Conservation (phyloP, 306 rosid species). For the Glycine latifolia region DNA sequence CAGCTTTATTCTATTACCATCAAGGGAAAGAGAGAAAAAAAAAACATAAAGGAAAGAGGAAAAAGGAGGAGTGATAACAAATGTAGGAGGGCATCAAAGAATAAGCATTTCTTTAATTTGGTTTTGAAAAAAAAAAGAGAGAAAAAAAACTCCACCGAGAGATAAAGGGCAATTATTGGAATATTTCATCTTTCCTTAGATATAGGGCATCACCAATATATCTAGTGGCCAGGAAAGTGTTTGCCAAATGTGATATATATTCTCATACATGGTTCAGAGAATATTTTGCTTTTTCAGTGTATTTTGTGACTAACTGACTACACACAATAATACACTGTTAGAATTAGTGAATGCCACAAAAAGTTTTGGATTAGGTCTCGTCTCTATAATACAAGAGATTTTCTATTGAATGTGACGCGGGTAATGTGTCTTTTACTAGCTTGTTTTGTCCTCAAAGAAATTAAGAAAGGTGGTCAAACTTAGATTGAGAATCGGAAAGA, state of each 20-base stretch:
- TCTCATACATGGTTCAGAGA: slow-evolving; percentile 37
- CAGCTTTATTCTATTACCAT: slow-evolving; percentile 62
- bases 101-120: slow-evolving; percentile 64
- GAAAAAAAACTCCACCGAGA: slow-evolving; percentile 58
- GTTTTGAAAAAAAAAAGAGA: background rate
- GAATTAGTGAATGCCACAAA: slow-evolving; percentile 38
- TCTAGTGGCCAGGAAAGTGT: slow-evolving; percentile 47
- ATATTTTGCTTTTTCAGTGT: slow-evolving; percentile 45
- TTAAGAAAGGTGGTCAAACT: slow-evolving; percentile 37
- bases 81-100: slow-evolving; percentile 64
- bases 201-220: slow-evolving; percentile 41
- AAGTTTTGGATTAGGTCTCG: slow-evolving; percentile 13
- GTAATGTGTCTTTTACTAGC: slow-evolving; percentile 29
- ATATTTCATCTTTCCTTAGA: slow-evolving; percentile 53
- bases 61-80: slow-evolving; percentile 42
- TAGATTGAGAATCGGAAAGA: slow-evolving; percentile 30
- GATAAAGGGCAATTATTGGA: slow-evolving; percentile 54
- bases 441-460: background rate
- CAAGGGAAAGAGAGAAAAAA: background rate
- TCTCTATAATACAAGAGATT: background rate
- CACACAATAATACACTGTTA: background rate
- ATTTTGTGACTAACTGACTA: background rate
- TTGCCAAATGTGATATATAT: slow-evolving; percentile 48
- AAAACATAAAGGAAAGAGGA: slow-evolving; percentile 24
- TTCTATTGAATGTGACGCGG: slow-evolving; percentile 25